Evolutionary conservation across 176 grass and related monocot species (phyloP).

Genomic region (Ampelocalamus luodianensis): DNA sequence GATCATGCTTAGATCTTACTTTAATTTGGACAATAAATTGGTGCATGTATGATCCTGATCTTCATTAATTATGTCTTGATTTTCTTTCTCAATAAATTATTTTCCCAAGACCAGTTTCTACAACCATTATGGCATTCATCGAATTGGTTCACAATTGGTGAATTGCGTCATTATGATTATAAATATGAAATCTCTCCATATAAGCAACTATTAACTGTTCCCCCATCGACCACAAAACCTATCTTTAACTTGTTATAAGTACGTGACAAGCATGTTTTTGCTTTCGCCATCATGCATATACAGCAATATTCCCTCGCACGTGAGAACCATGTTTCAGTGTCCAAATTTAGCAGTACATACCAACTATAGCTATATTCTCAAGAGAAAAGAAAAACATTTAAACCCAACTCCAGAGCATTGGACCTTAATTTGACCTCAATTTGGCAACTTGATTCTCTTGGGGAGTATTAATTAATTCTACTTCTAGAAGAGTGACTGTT

Average conservation of each 20-base stretch:
- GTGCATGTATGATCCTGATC: neutral
- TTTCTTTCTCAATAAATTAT: neutral
- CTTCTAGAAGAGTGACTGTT: neutral
- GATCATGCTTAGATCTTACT: conserved; percentile 33
- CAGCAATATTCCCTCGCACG: neutral
- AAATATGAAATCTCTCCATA: neutral
- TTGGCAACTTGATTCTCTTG: neutral
- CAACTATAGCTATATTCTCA: neutral
- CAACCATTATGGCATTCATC: neutral
- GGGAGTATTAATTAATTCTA: neutral
- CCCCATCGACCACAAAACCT: neutral
- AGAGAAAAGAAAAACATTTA: neutral
- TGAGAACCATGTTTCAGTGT: neutral
- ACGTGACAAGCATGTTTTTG: neutral
- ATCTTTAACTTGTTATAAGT: neutral
- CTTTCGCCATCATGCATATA: neutral
- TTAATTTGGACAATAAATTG: conserved; percentile 5
- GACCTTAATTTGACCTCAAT: neutral
- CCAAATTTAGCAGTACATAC: neutral
- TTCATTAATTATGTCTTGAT: neutral
- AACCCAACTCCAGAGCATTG: neutral
- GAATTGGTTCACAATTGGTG: neutral
- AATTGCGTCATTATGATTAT: neutral
- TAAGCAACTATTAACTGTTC: neutral
- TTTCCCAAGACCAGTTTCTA: neutral